phyloP scores from a whole-genome alignment of 352 stramenopile genomes.

The Lagenidium giganteum region DNA sequence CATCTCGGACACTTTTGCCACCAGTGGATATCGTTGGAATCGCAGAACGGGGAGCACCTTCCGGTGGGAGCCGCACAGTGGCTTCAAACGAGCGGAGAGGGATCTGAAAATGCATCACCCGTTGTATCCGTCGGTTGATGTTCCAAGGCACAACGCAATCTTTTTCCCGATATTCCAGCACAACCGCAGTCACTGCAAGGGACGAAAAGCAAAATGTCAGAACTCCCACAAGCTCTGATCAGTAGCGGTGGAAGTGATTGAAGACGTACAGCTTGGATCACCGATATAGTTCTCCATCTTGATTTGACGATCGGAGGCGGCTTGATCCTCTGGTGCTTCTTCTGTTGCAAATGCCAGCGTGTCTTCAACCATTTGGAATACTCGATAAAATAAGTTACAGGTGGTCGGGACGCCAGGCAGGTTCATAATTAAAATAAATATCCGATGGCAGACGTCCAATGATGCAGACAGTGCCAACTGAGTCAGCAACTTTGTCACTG shows the following conservation, averaged over 20 bases:
- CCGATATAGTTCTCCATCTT: constrained; percentile 54
- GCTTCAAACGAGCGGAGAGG: constrained; percentile 80
- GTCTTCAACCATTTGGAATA: constrained; percentile 70
- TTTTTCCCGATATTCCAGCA: constrained; percentile 85
- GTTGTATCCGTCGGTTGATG: constrained; percentile 83
- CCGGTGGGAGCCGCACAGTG: constrained; percentile 63
- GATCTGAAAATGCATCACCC: constrained; percentile 87
- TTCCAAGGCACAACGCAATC: constrained; percentile 74
- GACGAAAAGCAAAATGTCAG: constrained; percentile 3
- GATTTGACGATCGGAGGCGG: constrained; percentile 4
- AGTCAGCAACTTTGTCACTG: constrained; percentile 54
- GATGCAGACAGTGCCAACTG: constrained; percentile 38
- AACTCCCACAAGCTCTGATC: constrained; percentile 2
- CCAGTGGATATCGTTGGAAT: neutral
- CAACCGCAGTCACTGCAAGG: constrained; percentile 65
- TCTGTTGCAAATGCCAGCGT: constrained; percentile 22
- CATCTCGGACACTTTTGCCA: neutral
- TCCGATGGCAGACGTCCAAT: constrained; percentile 49
- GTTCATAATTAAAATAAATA: constrained; percentile 76
- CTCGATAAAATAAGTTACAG: constrained; percentile 59
- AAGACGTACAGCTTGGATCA: constrained; percentile 54
- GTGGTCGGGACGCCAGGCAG: constrained; percentile 64
- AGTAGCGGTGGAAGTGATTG: neutral
- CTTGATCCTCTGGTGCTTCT: constrained; percentile 17
- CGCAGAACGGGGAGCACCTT: constrained; percentile 13